These are phyloP conservation scores for Castanea sativa DNA, from an alignment of 306 rosid species.

Conservation along the genomic window DNA sequence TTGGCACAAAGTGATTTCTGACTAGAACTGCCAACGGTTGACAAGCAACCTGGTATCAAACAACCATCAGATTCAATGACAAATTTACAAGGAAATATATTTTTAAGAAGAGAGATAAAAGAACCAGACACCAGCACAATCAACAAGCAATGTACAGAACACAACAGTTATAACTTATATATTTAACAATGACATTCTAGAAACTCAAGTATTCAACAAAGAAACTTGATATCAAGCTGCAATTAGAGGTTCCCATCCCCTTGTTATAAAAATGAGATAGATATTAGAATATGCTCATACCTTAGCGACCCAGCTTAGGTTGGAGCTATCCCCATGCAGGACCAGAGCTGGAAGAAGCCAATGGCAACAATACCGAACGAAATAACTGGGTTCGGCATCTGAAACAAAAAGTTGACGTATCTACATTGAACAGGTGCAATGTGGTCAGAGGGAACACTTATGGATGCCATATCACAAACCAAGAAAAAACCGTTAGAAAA, in stretches of 20 bases:
- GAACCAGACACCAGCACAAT: not conserved
- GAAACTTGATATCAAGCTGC: not conserved
- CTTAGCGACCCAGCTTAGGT: slow-evolving; percentile 75
- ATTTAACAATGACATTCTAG: slow-evolving; percentile 10
- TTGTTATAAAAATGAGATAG: slow-evolving; percentile 5
- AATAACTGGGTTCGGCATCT: slow-evolving; percentile 72
- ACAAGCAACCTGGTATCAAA: slow-evolving; percentile 61
- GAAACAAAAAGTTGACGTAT: slow-evolving; percentile 71
- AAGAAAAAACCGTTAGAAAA: not conserved
- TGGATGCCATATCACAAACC: not conserved
- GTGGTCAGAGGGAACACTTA: not conserved
- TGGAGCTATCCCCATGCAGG: slow-evolving; percentile 56
- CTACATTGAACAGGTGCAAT: slow-evolving; percentile 40
- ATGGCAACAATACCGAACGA: slow-evolving; percentile 73
- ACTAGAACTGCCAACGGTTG: slow-evolving; percentile 63
- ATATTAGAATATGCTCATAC: slow-evolving; percentile 31
- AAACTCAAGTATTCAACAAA: slow-evolving; percentile 9
- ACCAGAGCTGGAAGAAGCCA: slow-evolving; percentile 95
- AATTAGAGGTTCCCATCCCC: slow-evolving; percentile 18
- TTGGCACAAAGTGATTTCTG: slow-evolving; percentile 63
- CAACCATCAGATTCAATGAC: slow-evolving; percentile 27
- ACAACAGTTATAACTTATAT: not conserved
- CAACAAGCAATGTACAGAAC: not conserved
- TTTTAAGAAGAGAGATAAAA: not conserved
- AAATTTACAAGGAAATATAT: not conserved